Conservation (phyloP, 2,329 filamentous ascomycete genomes). For the Curvularia spicifera region DNA sequence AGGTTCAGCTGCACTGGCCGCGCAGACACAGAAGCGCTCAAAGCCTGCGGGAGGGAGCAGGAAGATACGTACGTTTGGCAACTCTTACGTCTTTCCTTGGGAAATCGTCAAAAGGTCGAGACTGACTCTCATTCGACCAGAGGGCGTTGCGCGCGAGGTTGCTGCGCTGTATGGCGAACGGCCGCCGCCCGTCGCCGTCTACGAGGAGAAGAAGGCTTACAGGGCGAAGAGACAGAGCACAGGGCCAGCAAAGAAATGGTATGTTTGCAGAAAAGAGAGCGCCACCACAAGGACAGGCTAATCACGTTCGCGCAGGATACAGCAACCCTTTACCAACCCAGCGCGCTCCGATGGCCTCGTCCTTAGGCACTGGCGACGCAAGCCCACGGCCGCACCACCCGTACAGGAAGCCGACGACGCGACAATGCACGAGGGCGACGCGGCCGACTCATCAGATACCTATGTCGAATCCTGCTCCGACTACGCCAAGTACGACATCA, state of each 20-base stretch:
- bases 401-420: slow-evolving; percentile 42
- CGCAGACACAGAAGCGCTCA: slow-evolving; percentile 72
- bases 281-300: slow-evolving; percentile 11
- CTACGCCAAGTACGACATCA: slow-evolving; percentile 89
- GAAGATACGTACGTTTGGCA: slow-evolving; percentile 56
- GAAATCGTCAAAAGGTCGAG: slow-evolving; percentile 29
- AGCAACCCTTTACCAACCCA: slow-evolving; percentile 72
- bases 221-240: slow-evolving; percentile 49
- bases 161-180: slow-evolving; percentile 51
- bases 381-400: slow-evolving; percentile 49
- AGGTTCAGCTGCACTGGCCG: slow-evolving; percentile 18
- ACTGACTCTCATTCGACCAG: slow-evolving; percentile 36
- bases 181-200: slow-evolving; percentile 50
- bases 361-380: slow-evolving; percentile 81
- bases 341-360: slow-evolving; percentile 75
- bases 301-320: slow-evolving; percentile 35
- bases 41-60: slow-evolving; percentile 65
- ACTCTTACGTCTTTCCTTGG: slow-evolving; percentile 23
- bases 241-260: slow-evolving; percentile 51
- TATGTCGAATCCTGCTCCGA: slow-evolving; percentile 58
- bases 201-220: slow-evolving; percentile 51
- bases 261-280: not conserved
- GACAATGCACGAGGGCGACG: slow-evolving; percentile 47
- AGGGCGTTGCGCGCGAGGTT: slow-evolving; percentile 51
- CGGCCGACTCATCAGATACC: slow-evolving; percentile 42